These are phyloP conservation scores for Zymoseptoria brevis DNA, from an alignment of 2,329 filamentous ascomycete genomes.

Conservation along the genomic window DNA sequence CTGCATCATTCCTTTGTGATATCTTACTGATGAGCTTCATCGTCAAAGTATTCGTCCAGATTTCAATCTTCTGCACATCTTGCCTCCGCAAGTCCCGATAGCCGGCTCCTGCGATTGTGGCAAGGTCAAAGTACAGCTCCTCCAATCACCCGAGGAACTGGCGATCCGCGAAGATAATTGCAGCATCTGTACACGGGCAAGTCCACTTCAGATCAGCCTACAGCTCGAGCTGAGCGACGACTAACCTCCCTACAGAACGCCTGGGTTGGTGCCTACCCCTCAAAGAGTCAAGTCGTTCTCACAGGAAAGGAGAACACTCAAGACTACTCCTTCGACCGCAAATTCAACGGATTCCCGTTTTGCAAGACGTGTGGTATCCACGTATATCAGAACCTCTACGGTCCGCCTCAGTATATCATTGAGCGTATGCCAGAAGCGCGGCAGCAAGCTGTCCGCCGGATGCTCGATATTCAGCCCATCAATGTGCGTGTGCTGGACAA, in stretches of 20 bases:
- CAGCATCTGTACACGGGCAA: constrained; percentile 3
- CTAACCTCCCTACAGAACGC: background rate
- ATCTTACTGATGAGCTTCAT: background rate
- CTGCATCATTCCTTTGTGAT: background rate
- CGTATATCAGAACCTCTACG: constrained; percentile 1
- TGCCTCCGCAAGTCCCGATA: background rate
- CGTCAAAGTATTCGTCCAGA: background rate
- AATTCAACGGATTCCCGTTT: constrained; percentile 2
- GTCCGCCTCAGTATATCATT: background rate
- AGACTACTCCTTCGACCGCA: constrained; percentile 1
- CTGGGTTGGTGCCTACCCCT: background rate
- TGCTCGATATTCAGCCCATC: constrained; percentile 1
- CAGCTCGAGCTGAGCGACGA: background rate
- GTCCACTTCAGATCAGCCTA: background rate
- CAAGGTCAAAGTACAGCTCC: background rate
- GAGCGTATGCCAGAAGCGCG: background rate
- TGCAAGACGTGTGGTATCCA: constrained; percentile 2
- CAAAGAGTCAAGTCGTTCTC: background rate
- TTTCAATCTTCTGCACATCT: background rate
- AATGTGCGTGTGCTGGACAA: background rate
- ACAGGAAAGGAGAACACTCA: background rate
- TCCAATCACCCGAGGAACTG: background rate
- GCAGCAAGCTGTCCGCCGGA: background rate
- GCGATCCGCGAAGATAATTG: constrained; percentile 5
- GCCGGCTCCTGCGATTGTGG: background rate